Evolutionary conservation across 1,139 yeast genomes (phyloP), one percentile per base, ranked within the genome.

Genomic region (Geotrichum fermentans): DNA sequence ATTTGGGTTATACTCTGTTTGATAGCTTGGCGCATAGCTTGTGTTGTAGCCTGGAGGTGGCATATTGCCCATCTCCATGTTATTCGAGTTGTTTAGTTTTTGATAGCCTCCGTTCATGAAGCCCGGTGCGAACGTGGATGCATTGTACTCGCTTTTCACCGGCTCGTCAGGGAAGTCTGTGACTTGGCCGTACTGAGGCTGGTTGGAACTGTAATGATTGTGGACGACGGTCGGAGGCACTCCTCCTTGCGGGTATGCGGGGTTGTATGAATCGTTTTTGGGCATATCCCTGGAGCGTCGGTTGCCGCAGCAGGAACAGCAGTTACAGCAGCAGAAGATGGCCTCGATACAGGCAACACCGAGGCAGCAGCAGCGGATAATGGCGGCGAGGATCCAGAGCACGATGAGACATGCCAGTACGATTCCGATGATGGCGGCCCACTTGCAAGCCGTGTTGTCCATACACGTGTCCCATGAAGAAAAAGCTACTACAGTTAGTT

Each of bases 381-480:
- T 41, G 1, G 68, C 68, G 20, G 72, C 67, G 4, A 73, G 41
- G 1, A 74, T 45, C 73, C 77, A 72, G 10, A 74, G 21, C 1
- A 58, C 60, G 7, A 63, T 20, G 11, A 63, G 42, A 6, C 63
- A 71, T 0, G 80, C 92, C 11, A 86, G 59, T 0, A 73, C 79
- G 1, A 85, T 82, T 4, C 84, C 81, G n/a, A 84, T 83, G 43
- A 86, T 85, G 8, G 86, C 90, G 17, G 83, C 77, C 54, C 84
- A 77, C 62, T 85, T 85, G 67, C 96, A 86, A 35, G 81, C 73
- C 35, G 69, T 78, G 64, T 84, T 82, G 59, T 75, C 81, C 94
- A 84, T 84, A 67, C 96, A 86, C 2, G 85, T 77, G 61, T 82
- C 79, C 94, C 95, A 86, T 41, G 67, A 61, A 58, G 71, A 77